Evolutionary conservation across 345 rosid genomes (phyloP).

Genomic region (Boechera divaricarpa): DNA sequence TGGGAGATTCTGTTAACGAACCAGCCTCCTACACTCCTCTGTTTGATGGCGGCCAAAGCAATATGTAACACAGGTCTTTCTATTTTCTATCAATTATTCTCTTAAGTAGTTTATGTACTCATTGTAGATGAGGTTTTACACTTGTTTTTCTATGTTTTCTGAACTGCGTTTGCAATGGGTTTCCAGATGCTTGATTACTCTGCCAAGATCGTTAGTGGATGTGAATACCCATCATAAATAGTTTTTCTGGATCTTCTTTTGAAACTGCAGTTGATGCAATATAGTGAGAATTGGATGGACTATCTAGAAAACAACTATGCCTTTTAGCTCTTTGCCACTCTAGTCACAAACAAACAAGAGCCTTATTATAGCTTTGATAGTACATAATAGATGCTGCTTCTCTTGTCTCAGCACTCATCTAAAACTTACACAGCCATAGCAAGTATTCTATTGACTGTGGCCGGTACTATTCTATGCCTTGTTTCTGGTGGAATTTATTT

Average conservation of each 20-base stretch:
- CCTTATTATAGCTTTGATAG: neutral
- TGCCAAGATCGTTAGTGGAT: neutral
- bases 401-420: neutral
- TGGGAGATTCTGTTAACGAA: constrained; percentile 71
- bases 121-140: neutral
- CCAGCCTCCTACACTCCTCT: constrained; percentile 68
- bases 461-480: constrained; percentile 16
- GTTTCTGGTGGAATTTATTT: neutral
- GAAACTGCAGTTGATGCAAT: constrained; percentile 8
- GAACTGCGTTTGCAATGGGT: neutral
- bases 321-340: constrained; percentile 5
- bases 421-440: neutral
- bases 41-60: constrained; percentile 61
- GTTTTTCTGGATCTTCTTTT: constrained; percentile 4
- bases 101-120: constrained; percentile 23
- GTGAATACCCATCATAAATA: neutral
- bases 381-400: neutral
- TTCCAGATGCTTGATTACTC: constrained; percentile 2
- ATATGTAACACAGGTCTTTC: constrained; percentile 30
- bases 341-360: constrained; percentile 9
- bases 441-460: neutral
- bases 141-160: constrained; percentile 3
- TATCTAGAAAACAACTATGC: constrained; percentile 4
- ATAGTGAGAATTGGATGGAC: constrained; percentile 10
- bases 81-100: neutral